Conservation (phyloP, 768 basidiomycete genomes). For the Phlebiopsis gigantea region DNA sequence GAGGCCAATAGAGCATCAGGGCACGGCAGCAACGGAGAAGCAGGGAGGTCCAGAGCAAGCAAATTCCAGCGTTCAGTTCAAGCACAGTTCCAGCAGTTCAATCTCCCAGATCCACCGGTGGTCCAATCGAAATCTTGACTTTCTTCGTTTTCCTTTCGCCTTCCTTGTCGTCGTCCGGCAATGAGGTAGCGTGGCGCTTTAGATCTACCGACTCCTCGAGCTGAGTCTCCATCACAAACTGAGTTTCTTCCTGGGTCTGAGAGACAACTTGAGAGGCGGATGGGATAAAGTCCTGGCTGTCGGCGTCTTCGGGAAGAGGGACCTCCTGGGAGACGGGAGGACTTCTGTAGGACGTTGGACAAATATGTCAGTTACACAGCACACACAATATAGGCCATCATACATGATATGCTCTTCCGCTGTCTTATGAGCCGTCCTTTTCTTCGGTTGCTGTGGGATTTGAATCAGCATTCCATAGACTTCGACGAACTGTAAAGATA, state of each 20-base stretch:
- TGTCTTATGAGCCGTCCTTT: conserved; percentile 10
- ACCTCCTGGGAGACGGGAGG: background rate
- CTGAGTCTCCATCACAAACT: conserved; percentile 19
- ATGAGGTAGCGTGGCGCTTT: background rate
- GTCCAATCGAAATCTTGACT: conserved; percentile 66
- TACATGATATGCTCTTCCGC: conserved; percentile 1
- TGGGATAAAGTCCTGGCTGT: background rate
- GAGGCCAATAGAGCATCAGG: background rate
- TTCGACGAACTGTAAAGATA: background rate
- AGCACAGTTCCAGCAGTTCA: too few relatives aligned
- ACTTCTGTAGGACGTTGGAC: background rate
- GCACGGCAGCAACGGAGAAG: background rate
- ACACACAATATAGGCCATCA: background rate
- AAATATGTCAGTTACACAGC: background rate
- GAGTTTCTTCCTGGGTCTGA: conserved; percentile 18
- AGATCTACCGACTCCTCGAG: conserved; percentile 31
- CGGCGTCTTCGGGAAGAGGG: background rate
- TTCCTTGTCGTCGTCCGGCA: conserved; percentile 6
- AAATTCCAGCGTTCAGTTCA: too few relatives aligned
- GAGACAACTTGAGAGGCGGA: conserved; percentile 1
- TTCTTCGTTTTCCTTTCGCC: conserved; percentile 44
- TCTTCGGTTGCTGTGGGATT: conserved; percentile 10
- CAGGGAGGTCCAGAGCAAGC: too few relatives aligned
- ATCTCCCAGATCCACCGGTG: conserved; percentile 71
- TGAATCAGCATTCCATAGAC: conserved; percentile 1